Base-by-base conservation (phyloP, 192 early-diverging fungal genomes). In the Rhizophagus clarus region DNA sequence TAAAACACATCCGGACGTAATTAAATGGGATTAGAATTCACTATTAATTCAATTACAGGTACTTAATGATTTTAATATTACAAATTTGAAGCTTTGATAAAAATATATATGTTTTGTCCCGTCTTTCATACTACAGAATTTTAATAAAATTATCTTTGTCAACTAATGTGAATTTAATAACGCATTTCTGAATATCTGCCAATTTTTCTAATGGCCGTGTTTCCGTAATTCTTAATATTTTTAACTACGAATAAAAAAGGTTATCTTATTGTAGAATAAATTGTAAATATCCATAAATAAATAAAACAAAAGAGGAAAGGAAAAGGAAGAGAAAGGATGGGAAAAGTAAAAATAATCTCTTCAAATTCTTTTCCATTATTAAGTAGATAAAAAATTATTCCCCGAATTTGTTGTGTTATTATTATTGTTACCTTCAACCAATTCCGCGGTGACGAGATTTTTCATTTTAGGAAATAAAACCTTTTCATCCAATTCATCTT, bases 401-500 rank as follows among this genome's bases (percentile, higher is more conserved):
- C 15, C 28, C 29, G 64, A 42, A 37, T 70, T 70, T 22, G 17
- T 40, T 20, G 45, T 74, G 24, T 12, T 56, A 42, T 29, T 56
- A 42, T 29, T 75, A 26, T 76, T 40, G 37, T 76, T 63, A 12
- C 20, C 37, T 10, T 79, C 77, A 22, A 91, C 89, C 63, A 98
- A 84, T 70, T 95, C 92, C 0, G 93, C 95, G 10, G 90, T 95
- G 24, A 92, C 89, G 70, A 97, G 87, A 81, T 97, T 95, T 64
- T 85, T 91, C 79, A 99, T 95, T 78, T 93, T 92, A 8, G 98
- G 98, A 83, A 90, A 99, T 24, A 79, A 84, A 49, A 89, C 88
- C 70, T 90, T 89, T 70, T 97, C 97, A 67, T 96, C 96, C 51
- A 99, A 83, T 83, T 97, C 94, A 32, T 92, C 92, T 87, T 99